Conservation (phyloP, 805 yeast genomes). For the Saccharomycopsis oosterbeekiorum region DNA sequence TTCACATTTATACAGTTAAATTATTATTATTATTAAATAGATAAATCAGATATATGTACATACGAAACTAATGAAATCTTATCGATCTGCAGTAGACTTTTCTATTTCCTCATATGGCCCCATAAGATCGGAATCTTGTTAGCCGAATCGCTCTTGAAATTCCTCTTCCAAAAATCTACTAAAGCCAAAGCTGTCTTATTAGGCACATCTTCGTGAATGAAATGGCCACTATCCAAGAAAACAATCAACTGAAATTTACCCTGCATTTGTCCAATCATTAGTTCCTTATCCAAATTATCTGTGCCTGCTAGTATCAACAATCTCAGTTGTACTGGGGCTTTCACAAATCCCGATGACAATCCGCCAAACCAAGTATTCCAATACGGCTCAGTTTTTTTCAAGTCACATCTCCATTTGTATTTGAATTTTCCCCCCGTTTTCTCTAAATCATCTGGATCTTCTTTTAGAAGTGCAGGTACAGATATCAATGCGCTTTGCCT, state of each 20-base stretch:
- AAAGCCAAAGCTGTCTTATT: conserved; percentile 48
- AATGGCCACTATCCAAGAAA: conserved; percentile 64
- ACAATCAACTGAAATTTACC: conserved; percentile 89
- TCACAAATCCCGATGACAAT: conserved; percentile 46
- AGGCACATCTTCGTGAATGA: conserved; percentile 89
- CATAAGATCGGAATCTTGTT: conserved; percentile 15
- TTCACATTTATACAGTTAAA: no score
- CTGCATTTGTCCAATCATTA: conserved; percentile 97
- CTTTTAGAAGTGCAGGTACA: conserved; percentile 57
- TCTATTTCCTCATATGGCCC: conserved; percentile 12
- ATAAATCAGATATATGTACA: neutral
- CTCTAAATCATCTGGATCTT: conserved; percentile 9
- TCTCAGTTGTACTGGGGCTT: conserved; percentile 44
- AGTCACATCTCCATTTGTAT: conserved; percentile 54
- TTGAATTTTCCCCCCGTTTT: conserved; percentile 22
- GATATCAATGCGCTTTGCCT: conserved; percentile 58
- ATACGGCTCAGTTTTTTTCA: conserved; percentile 47
- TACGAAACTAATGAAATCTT: no score
- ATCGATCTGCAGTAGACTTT: no score
- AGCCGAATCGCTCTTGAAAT: conserved; percentile 16
- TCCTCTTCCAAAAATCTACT: conserved; percentile 36
- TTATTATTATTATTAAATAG: no score
- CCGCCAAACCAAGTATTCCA: conserved; percentile 83
- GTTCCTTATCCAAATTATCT: conserved; percentile 73
- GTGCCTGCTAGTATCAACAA: conserved; percentile 78